These are phyloP conservation scores for Penicillium janthinellum DNA, from an alignment of 2,329 filamentous ascomycete genomes.

Conservation along the genomic window DNA sequence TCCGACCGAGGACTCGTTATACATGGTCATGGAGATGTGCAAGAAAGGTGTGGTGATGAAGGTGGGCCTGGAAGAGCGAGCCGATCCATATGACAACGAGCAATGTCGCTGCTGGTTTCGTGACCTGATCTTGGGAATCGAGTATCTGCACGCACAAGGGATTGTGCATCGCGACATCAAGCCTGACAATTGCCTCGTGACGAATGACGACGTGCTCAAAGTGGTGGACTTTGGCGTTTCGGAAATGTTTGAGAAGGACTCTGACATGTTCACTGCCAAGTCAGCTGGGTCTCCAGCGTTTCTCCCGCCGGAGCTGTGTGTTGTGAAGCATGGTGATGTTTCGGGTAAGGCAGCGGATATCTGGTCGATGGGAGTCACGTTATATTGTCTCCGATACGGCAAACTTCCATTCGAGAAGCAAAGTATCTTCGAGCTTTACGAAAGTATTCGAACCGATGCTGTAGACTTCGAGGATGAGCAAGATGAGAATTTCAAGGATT, in stretches of 20 bases:
- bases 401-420: conserved; percentile 80
- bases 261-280: conserved; percentile 87
- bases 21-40: conserved; percentile 99
- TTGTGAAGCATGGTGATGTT: conserved; percentile 80
- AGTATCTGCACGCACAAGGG: conserved; percentile 92
- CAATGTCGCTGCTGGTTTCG: conserved; percentile 89
- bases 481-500: conserved; percentile 69
- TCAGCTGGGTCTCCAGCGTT: conserved; percentile 95
- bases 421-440: conserved; percentile 82
- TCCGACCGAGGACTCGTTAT: conserved; percentile 90
- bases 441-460: conserved; percentile 76
- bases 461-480: conserved; percentile 64
- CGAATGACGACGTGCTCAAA: conserved; percentile 89
- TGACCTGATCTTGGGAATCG: conserved; percentile 90
- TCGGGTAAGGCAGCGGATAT: conserved; percentile 90
- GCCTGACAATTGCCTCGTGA: conserved; percentile 91
- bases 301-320: conserved; percentile 87
- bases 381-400: conserved; percentile 91
- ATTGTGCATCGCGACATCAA: conserved; percentile 98
- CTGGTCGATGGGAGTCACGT: conserved; percentile 96
- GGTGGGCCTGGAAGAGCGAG: conserved; percentile 80
- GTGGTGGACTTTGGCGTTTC: conserved; percentile 99
- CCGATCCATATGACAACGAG: conserved; percentile 80
- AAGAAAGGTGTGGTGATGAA: conserved; percentile 98
- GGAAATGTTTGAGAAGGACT: conserved; percentile 92